Percentiles rank a stretch among this genome's conserved stretches.
Conservation (phyloP, 495 filamentous ascomycete genomes). For the Oidiodendron maius region DNA sequence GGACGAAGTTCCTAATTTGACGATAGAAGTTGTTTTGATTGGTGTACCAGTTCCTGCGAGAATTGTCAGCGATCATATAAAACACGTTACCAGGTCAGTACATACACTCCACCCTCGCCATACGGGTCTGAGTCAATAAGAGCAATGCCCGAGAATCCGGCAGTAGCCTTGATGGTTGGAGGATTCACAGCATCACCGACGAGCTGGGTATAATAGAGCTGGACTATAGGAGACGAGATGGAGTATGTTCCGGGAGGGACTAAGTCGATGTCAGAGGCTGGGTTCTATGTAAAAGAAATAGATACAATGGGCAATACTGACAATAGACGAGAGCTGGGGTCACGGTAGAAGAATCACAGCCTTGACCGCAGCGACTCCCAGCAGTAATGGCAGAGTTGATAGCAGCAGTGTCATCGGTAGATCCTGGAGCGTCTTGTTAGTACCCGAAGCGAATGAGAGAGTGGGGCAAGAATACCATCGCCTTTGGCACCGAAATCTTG, state of each 20-base stretch:
- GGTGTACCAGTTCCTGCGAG: conserved; percentile 54
- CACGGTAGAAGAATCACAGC: conserved; percentile 77
- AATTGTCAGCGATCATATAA: conserved; percentile 34
- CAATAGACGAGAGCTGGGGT: conserved; percentile 52
- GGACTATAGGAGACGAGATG: conserved; percentile 50
- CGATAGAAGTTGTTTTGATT: conserved; percentile 97
- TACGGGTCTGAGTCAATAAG: conserved; percentile 92
- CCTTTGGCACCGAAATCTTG: conserved; percentile 75
- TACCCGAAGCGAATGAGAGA: background rate
- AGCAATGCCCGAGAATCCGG: conserved; percentile 74
- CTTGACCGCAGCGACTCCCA: conserved; percentile 68
- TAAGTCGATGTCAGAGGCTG: background rate
- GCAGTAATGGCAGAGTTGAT: conserved; percentile 80
- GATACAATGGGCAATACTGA: conserved; percentile 47
- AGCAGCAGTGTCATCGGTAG: conserved; percentile 75
- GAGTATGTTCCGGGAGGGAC: conserved; percentile 56
- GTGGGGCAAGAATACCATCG: conserved; percentile 20
- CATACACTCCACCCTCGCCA: conserved; percentile 33
- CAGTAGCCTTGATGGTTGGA: conserved; percentile 71
- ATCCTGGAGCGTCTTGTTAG: conserved; percentile 19
- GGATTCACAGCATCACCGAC: conserved; percentile 37
- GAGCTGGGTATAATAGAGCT: conserved; percentile 60
- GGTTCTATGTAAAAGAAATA: background rate
- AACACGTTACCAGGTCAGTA: conserved; percentile 59
- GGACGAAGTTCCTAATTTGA: conserved; percentile 87